Evolutionary conservation across 306 rosid genomes (phyloP).

Genomic region (Dryas drummondii): DNA sequence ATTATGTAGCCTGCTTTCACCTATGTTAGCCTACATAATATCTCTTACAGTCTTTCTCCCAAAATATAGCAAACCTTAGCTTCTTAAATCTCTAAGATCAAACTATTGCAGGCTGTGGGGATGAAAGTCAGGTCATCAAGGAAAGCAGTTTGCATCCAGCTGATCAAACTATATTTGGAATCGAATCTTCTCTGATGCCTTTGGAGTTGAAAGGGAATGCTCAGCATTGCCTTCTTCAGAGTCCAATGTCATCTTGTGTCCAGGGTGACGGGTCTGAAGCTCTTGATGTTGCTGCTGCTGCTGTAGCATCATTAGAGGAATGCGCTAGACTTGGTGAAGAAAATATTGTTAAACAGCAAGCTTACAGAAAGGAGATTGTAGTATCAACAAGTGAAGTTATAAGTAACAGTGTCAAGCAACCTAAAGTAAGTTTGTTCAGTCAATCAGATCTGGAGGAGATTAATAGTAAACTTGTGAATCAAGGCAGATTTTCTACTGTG

Average conservation of each 20-base stretch:
- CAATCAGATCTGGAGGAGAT: conserved; percentile 44
- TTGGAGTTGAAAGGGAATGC: conserved; percentile 44
- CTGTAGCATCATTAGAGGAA: conserved; percentile 33
- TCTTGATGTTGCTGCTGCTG: conserved; percentile 38
- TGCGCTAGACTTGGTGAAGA: conserved; percentile 35
- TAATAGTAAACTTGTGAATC: conserved; percentile 42
- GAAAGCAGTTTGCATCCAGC: conserved; percentile 39
- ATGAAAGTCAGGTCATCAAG: conserved; percentile 42
- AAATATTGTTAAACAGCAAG: conserved; percentile 36
- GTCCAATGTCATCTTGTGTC: conserved; percentile 43
- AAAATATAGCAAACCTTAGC: neutral
- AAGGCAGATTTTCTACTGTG: conserved; percentile 36
- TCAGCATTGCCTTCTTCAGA: conserved; percentile 41
- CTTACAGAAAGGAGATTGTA: conserved; percentile 32
- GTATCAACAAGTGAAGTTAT: conserved; percentile 43
- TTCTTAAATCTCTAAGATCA: conserved; percentile 2
- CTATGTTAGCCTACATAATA: conserved; percentile 5
- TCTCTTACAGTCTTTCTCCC: neutral
- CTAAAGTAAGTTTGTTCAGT: conserved; percentile 33
- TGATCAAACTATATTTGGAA: conserved; percentile 47
- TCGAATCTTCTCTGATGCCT: conserved; percentile 38
- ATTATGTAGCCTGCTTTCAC: conserved; percentile 13
- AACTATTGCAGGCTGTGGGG: conserved; percentile 47
- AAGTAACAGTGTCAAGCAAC: conserved; percentile 39
- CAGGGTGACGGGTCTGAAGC: conserved; percentile 44